Evolutionary conservation across 2,329 filamentous ascomycete genomes (phyloP), one percentile per base, ranked within the genome.

Genomic region (Blumeriella jaapii): DNA sequence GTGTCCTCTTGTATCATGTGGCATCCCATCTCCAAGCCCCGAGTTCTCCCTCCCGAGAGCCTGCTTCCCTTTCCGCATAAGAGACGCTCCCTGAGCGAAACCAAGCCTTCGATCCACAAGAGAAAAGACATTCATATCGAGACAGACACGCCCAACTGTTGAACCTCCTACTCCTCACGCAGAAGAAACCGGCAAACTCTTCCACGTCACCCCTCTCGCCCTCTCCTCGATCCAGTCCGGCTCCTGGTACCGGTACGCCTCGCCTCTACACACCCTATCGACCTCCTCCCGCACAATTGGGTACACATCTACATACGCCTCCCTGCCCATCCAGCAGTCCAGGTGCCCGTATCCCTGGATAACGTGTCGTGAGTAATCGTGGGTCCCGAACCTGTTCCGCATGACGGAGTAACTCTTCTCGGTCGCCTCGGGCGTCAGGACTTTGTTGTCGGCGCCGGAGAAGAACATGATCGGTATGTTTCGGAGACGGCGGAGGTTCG

Each of bases 281-380:
- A 74, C 59, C 53, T 73, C 67, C 48, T 68, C 62, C 18, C 64
- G 52, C 6, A 77, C 60, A 32, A 69, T 61, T 0, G 71, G 71
- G 48, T 67, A 77, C 17, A 78, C 68, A 48, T 77, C 73, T 50
- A 60, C 65, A 61, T 67, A 72, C 3, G 70, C 68, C 36, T 69
- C 64, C 27, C 66, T 61, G 3, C 72, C 71, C 68, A 76, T 76
- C 69, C 69, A 76, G 48, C 67, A 68, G 58, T 77, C 72, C 24
- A 76, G 54, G 50, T 77, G 71, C 2, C 71, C 71, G 49, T 76
- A 76, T 10, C 68, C 68, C 1, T 65, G 64, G 4, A 77, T 61
- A 3, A 74, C 66, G 19, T 60, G 53, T 8, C 72, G 59, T 22
- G 61, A 57, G 52, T 74, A 77, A 47, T 63, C 55, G 6, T 54